Evolutionary conservation across 2,329 filamentous ascomycete species (phyloP).

Genomic region (Ophiostoma triangulosporum): DNA sequence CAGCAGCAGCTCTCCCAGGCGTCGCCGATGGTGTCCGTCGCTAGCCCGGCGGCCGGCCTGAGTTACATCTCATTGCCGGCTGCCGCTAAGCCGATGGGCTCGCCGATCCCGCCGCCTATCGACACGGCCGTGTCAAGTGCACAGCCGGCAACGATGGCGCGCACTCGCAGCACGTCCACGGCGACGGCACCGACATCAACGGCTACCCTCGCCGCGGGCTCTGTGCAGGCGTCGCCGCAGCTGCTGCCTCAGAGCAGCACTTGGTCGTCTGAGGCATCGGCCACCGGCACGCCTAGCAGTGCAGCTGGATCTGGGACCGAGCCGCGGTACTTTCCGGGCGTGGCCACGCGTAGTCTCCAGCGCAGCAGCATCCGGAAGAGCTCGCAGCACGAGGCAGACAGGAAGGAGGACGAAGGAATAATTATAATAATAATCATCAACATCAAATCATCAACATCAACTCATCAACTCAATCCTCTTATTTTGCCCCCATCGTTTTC

Average conservation of each 20-base stretch:
- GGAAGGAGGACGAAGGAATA: too few species aligned
- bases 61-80: neutral
- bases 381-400: slow-evolving; percentile 26
- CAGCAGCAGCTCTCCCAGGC: slow-evolving; percentile 1
- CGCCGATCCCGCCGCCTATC: neutral
- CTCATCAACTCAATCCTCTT: too few species aligned
- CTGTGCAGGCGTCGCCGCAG: slow-evolving; percentile 4
- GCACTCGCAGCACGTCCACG: slow-evolving; percentile 7
- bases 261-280: slow-evolving; percentile 20
- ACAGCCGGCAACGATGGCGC: neutral
- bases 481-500: too few species aligned
- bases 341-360: slow-evolving; percentile 41
- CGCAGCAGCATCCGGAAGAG: slow-evolving; percentile 28
- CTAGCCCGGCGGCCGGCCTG: neutral
- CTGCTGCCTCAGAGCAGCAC: slow-evolving; percentile 18
- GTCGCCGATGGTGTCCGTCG: neutral
- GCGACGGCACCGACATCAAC: slow-evolving; percentile 10
- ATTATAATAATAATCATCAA: too few species aligned
- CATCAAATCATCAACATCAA: too few species aligned
- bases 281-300: neutral
- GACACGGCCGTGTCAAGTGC: neutral
- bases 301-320: slow-evolving; percentile 34
- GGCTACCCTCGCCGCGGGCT: slow-evolving; percentile 3
- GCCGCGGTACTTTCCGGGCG: slow-evolving; percentile 58
- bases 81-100: neutral